Conservation (phyloP, 2,329 filamentous ascomycete species). For the Paecilomyces formosus region DNA sequence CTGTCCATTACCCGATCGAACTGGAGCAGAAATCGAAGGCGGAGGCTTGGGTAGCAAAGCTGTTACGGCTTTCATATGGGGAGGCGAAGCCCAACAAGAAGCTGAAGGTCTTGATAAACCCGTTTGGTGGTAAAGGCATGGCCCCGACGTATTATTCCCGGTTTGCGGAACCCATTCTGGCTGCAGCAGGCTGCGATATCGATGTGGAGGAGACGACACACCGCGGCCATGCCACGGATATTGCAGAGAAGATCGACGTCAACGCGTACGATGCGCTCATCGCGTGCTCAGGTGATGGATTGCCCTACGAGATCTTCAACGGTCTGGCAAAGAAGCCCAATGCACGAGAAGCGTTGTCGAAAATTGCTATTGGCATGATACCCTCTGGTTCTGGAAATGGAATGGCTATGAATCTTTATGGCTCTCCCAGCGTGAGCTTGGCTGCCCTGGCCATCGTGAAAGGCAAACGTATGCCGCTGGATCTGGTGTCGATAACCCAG, state of each 20-base stretch:
- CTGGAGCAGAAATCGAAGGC: conserved; percentile 44
- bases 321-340: conserved; percentile 72
- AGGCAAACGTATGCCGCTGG: conserved; percentile 72
- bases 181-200: conserved; percentile 68
- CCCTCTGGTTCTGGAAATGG: conserved; percentile 94
- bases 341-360: conserved; percentile 64
- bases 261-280: conserved; percentile 77
- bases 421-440: conserved; percentile 64
- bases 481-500: conserved; percentile 83
- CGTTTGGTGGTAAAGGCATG: conserved; percentile 74
- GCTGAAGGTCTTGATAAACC: conserved; percentile 85
- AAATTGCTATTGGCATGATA: conserved; percentile 75
- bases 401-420: conserved; percentile 82
- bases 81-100: conserved; percentile 62
- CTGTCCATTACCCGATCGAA: conserved; percentile 55
- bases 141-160: conserved; percentile 67
- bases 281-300: conserved; percentile 84
- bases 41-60: conserved; percentile 54
- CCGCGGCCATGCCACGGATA: conserved; percentile 69
- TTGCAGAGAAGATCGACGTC: conserved; percentile 68
- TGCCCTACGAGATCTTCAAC: conserved; percentile 92
- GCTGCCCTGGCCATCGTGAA: conserved; percentile 83
- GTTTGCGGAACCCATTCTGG: conserved; percentile 73
- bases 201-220: conserved; percentile 66
- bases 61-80: conserved; percentile 66